These are phyloP conservation scores for Lichtheimia ramosa DNA, from an alignment of 371 early-diverging fungal genomes.

Conservation along the genomic window DNA sequence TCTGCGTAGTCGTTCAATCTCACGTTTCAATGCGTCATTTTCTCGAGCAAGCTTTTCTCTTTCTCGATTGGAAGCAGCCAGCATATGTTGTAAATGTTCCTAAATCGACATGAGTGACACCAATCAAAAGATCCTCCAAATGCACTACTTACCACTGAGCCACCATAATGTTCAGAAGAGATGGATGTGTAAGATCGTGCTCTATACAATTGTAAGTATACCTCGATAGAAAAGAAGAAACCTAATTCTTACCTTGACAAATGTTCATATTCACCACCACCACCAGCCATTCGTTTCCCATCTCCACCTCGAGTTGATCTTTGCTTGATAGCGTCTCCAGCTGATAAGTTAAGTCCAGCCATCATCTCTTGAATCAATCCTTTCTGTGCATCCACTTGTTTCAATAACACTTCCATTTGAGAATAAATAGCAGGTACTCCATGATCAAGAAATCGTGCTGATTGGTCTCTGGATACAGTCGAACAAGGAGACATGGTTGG, in stretches of 20 bases:
- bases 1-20: constrained; percentile 34
- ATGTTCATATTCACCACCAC: background rate
- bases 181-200: constrained; percentile 1
- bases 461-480: constrained; percentile 32
- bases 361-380: constrained; percentile 30
- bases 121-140: background rate
- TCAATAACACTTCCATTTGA: constrained; percentile 33
- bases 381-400: constrained; percentile 33
- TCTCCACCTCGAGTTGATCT: background rate
- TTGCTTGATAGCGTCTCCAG: background rate
- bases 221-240: background rate
- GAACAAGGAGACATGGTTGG: constrained; percentile 25
- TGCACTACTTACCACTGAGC: background rate
- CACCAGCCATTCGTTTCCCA: background rate
- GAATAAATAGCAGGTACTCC: constrained; percentile 14
- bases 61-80: constrained; percentile 43
- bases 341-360: constrained; percentile 8
- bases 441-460: constrained; percentile 5
- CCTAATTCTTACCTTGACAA: background rate
- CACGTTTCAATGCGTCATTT: constrained; percentile 46
- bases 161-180: constrained; percentile 1
- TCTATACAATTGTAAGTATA: background rate
- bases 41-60: constrained; percentile 54
- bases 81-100: constrained; percentile 42
- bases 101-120: background rate